phyloP scores from a whole-genome alignment of 1,284 basidiomycete genomes.

The Rhodotorula sp. region DNA sequence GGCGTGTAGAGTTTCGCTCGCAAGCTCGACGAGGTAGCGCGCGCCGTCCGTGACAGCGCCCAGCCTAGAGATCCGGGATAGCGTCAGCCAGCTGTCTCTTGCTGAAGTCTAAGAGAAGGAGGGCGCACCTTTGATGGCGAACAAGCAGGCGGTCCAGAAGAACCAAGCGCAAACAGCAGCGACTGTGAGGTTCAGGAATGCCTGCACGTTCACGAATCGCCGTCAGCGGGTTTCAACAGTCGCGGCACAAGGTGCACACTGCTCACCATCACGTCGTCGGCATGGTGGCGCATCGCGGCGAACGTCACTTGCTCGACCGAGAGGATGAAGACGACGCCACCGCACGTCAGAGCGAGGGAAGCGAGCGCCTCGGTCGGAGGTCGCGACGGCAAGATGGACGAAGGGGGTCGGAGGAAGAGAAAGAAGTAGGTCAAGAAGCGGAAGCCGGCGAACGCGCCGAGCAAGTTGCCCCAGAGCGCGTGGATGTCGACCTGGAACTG shows the following conservation, averaged over 20 bases:
- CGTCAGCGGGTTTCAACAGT: neutral
- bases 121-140: conserved; percentile 55
- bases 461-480: conserved; percentile 83
- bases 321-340: conserved; percentile 87
- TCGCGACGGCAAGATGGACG: conserved; percentile 70
- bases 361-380: conserved; percentile 91
- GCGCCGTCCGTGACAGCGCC: conserved; percentile 5
- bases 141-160: conserved; percentile 72
- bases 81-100: neutral
- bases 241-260: conserved; percentile 39
- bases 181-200: conserved; percentile 69
- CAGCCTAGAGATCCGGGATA: conserved; percentile 5
- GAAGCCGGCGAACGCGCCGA: conserved; percentile 73
- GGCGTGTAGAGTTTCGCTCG: neutral
- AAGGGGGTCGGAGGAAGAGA: conserved; percentile 68
- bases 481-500: conserved; percentile 84
- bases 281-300: conserved; percentile 83
- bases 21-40: neutral
- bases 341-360: conserved; percentile 79
- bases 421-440: conserved; percentile 90
- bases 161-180: conserved; percentile 61
- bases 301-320: conserved; percentile 87
- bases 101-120: neutral
- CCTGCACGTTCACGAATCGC: conserved; percentile 56
- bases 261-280: conserved; percentile 64